These are phyloP conservation scores for Coprinellus aureogranulatus DNA, from an alignment of 768 basidiomycete species.

Conservation along the genomic window DNA sequence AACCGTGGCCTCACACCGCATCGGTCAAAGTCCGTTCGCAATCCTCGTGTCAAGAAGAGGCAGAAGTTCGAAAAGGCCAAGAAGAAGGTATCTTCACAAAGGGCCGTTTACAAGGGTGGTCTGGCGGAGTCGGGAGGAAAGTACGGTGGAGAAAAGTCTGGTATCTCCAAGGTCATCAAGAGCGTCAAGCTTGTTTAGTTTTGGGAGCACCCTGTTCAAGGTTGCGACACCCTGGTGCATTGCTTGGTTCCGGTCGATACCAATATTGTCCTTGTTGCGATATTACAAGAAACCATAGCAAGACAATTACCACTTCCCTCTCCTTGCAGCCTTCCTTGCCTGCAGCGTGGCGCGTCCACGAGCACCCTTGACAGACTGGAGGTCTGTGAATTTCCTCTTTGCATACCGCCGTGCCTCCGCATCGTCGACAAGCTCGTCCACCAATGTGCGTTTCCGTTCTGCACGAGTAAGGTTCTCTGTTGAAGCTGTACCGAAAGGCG, in stretches of 20 bases:
- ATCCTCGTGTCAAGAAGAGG: constrained; percentile 97
- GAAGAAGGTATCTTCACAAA: constrained; percentile 85
- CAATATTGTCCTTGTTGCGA: too few species aligned
- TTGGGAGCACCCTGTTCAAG: too few species aligned
- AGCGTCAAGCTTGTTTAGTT: constrained; percentile 65
- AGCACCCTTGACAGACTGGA: constrained; percentile 65
- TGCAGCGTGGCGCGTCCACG: constrained; percentile 70
- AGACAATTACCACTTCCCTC: constrained; percentile 61
- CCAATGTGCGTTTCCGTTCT: constrained; percentile 74
- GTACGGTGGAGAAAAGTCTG: constrained; percentile 90
- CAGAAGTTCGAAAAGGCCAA: constrained; percentile 92
- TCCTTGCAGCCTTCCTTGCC: constrained; percentile 59
- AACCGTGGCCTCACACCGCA: constrained; percentile 94
- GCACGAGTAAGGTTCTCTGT: constrained; percentile 69
- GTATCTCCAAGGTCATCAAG: constrained; percentile 90
- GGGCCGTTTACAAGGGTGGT: constrained; percentile 91
- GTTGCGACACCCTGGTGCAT: too few species aligned
- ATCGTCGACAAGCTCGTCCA: constrained; percentile 88
- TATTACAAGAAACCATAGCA: background rate
- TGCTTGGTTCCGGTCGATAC: too few species aligned
- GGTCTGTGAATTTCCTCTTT: constrained; percentile 86
- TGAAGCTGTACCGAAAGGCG: constrained; percentile 70
- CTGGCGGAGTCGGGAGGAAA: constrained; percentile 60
- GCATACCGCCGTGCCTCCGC: constrained; percentile 83
- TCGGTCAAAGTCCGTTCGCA: constrained; percentile 85